These are phyloP conservation scores for Naganishia vaughanmartiniae DNA, from an alignment of 768 basidiomycete genomes.

Conservation along the genomic window DNA sequence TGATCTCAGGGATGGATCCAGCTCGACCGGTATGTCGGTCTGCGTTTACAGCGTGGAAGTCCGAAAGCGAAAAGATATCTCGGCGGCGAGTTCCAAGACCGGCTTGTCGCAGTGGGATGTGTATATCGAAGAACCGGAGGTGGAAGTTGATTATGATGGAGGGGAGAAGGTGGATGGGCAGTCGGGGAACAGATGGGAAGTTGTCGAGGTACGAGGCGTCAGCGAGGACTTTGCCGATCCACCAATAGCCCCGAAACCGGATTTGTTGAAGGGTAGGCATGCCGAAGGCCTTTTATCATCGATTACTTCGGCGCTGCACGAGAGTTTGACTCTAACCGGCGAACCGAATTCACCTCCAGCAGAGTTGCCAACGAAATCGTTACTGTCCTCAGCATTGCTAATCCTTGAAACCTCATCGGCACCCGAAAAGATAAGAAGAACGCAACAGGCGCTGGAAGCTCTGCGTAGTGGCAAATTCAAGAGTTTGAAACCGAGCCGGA, in stretches of 20 bases:
- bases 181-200: constrained; percentile 34
- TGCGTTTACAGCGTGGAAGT: constrained; percentile 43
- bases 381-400: constrained; percentile 74
- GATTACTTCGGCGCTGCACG: constrained; percentile 31
- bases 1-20: constrained; percentile 11
- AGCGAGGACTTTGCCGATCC: constrained; percentile 38
- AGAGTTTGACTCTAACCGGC: neutral
- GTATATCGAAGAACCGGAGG: constrained; percentile 34
- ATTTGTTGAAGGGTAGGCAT: neutral
- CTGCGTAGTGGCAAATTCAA: constrained; percentile 69
- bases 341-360: neutral
- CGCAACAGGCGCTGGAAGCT: constrained; percentile 65
- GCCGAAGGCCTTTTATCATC: constrained; percentile 37
- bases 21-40: constrained; percentile 39
- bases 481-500: constrained; percentile 59
- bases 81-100: constrained; percentile 32
- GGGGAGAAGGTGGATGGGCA: neutral
- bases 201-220: constrained; percentile 43
- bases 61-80: constrained; percentile 27
- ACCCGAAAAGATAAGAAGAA: constrained; percentile 60
- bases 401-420: constrained; percentile 74
- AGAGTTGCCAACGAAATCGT: constrained; percentile 51
- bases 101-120: constrained; percentile 41
- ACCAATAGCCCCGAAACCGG: neutral
- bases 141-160: constrained; percentile 28